These are phyloP conservation scores for Debaryomyces singareniensis DNA, from an alignment of 1,139 yeast species.

Conservation along the genomic window DNA sequence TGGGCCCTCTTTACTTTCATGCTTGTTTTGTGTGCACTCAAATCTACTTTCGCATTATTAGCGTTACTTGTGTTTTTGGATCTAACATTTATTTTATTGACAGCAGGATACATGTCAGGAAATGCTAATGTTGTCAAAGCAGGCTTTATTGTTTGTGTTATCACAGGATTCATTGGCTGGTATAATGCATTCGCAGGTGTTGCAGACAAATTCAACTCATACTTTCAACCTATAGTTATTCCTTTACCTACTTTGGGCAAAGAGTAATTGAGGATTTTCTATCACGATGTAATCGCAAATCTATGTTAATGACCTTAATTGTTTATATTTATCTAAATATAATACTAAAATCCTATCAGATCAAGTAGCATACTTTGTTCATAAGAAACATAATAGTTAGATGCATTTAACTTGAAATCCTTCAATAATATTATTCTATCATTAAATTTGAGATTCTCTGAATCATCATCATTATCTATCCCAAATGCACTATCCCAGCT, in stretches of 20 bases:
- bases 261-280: neutral
- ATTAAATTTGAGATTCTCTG: neutral
- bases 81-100: conserved; percentile 29
- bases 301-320: conserved; percentile 1
- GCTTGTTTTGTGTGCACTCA: conserved; percentile 23
- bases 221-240: conserved; percentile 21
- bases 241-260: conserved; percentile 7
- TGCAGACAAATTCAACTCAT: conserved; percentile 57
- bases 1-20: conserved; percentile 33
- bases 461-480: neutral
- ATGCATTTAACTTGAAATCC: neutral
- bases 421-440: neutral
- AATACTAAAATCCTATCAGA: conserved; percentile 9
- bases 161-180: conserved; percentile 68
- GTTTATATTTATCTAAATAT: neutral
- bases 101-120: conserved; percentile 28
- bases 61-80: conserved; percentile 24
- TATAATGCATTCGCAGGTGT: conserved; percentile 78
- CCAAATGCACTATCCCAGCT: conserved; percentile 37
- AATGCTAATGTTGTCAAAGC: conserved; percentile 38
- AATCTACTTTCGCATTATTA: conserved; percentile 27
- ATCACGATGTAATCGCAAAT: conserved; percentile 1
- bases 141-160: conserved; percentile 66
- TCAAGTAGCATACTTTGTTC: conserved; percentile 15
- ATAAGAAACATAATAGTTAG: conserved; percentile 12